Percentiles rank a stretch among this genome's conserved stretches.
These are phyloP conservation scores for Russula lepida DNA, from an alignment of 768 basidiomycete genomes.

Conservation along the genomic window DNA sequence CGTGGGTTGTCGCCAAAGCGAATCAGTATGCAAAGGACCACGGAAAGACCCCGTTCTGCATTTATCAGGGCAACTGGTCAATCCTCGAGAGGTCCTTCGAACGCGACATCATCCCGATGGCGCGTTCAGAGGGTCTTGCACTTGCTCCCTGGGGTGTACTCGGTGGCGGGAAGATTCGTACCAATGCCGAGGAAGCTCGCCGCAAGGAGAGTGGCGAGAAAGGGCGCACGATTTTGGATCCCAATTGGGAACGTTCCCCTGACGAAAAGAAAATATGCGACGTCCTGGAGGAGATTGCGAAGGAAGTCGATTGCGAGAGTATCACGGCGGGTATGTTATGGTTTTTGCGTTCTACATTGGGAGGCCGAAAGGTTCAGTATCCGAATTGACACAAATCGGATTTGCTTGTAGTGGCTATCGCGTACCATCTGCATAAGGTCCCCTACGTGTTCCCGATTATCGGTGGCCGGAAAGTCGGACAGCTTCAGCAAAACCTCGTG, in stretches of 20 bases:
- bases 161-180: constrained; percentile 33
- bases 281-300: constrained; percentile 34
- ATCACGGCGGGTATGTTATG: constrained; percentile 20
- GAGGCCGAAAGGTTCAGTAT: not conserved
- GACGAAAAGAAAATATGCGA: constrained; percentile 28
- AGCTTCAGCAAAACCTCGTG: constrained; percentile 37
- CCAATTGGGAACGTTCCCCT: constrained; percentile 31
- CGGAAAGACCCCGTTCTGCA: constrained; percentile 31
- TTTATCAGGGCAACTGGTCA: constrained; percentile 33
- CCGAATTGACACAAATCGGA: not conserved
- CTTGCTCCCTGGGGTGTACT: constrained; percentile 38
- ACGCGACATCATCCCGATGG: constrained; percentile 35
- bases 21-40: constrained; percentile 35
- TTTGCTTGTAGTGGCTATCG: constrained; percentile 34
- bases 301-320: constrained; percentile 30
- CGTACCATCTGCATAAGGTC: constrained; percentile 42
- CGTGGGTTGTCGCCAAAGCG: constrained; percentile 32
- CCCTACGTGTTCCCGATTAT: constrained; percentile 41
- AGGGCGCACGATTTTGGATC: constrained; percentile 26
- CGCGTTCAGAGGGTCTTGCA: constrained; percentile 29
- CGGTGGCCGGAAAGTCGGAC: constrained; percentile 40
- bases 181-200: constrained; percentile 32
- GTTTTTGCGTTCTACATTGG: too few relatives aligned
- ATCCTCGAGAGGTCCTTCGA: constrained; percentile 32
- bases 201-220: constrained; percentile 27